Conservation (phyloP, 192 early-diverging fungal species). For the Coemansia sp. region DNA sequence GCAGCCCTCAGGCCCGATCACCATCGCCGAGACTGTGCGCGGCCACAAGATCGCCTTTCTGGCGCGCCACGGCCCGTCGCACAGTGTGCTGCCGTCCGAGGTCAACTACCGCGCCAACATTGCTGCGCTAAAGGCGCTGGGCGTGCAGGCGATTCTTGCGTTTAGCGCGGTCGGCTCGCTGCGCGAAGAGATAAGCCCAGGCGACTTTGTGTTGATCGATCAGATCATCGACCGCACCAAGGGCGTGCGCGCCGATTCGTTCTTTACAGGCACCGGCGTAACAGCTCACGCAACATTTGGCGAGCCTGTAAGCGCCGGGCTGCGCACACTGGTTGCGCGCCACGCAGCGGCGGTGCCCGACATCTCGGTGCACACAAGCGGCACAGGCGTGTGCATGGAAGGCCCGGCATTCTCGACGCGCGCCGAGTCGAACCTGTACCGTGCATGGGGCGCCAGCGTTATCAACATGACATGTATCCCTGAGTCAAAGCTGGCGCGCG, state of each 20-base stretch:
- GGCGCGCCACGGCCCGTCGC: slow-evolving; percentile 90
- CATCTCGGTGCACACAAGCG: slow-evolving; percentile 67
- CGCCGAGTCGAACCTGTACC: slow-evolving; percentile 96
- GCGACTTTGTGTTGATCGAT: slow-evolving; percentile 92
- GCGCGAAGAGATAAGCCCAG: slow-evolving; percentile 86
- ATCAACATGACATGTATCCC: slow-evolving; percentile 99
- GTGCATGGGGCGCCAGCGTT: slow-evolving; percentile 86
- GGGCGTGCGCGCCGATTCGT: slow-evolving; percentile 89
- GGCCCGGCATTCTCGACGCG: slow-evolving; percentile 97
- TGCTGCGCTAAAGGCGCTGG: slow-evolving; percentile 92
- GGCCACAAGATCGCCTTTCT: slow-evolving; percentile 93
- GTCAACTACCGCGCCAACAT: slow-evolving; percentile 97
- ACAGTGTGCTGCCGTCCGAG: slow-evolving; percentile 82
- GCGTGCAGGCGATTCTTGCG: slow-evolving; percentile 89
- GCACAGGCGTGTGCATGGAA: slow-evolving; percentile 96
- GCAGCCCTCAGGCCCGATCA: slow-evolving; percentile 82
- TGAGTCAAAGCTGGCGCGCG: slow-evolving; percentile 94
- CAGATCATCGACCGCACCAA: slow-evolving; percentile 99
- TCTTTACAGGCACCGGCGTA: slow-evolving; percentile 88
- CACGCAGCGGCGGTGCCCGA: slow-evolving; percentile 57
- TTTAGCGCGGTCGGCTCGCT: slow-evolving; percentile 97
- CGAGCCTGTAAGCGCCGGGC: slow-evolving; percentile 82
- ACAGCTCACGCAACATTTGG: slow-evolving; percentile 91
- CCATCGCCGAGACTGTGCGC: slow-evolving; percentile 65
- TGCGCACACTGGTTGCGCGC: slow-evolving; percentile 71